Evolutionary conservation across 1,284 basidiomycete genomes (phyloP), one percentile per base, ranked within the genome.

Genomic region (Heliocybe sulcata): DNA sequence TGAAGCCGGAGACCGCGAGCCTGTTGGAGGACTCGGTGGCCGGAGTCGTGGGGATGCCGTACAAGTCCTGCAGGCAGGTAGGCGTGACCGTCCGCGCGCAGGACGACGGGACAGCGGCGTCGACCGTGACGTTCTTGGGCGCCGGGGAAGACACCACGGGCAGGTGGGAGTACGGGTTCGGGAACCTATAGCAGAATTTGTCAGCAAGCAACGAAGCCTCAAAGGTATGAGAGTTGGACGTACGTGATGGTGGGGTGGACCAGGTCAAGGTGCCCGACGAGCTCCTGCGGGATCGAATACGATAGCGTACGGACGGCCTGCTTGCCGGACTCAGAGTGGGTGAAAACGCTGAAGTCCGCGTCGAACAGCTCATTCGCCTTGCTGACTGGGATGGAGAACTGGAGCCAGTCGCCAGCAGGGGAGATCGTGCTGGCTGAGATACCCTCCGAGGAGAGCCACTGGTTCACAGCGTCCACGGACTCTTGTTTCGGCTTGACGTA

Each of bases 401-500:
- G 54, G 14, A 71, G 55, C 68, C 68, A 72, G 52, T 71, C 69
- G 12, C 66, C 67, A 56, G 56, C 64, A 52, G 65, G 63, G 4
- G 66, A 64, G 35, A 60, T 58, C 8, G 61, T 57, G 22, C 11
- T 49, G 6, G 16, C 47, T 12, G 20, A 4, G 27, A 74, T 60
- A 25, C 61, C 65, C 55, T 71, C 65, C 19, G 62, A 57, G 0
- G 64, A 56, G 19, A 76, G 64, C 69, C 69, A 76, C 20, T 62
- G 53, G 27, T 65, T 64, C 12, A 76, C 69, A 9, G 67, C 60
- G 8, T 58, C 55, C 11, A 68, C 60, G 14, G 67, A 64, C 23
- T 70, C 71, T 3, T 60, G 53, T 10, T 61, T 58, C 3, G 74
- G 74, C 1, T 65, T 63, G 16, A 72, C 68, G 58, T 69, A 72